phyloP scores from a whole-genome alignment of 192 early-diverging fungal genomes.

The Coemansia sp. region DNA sequence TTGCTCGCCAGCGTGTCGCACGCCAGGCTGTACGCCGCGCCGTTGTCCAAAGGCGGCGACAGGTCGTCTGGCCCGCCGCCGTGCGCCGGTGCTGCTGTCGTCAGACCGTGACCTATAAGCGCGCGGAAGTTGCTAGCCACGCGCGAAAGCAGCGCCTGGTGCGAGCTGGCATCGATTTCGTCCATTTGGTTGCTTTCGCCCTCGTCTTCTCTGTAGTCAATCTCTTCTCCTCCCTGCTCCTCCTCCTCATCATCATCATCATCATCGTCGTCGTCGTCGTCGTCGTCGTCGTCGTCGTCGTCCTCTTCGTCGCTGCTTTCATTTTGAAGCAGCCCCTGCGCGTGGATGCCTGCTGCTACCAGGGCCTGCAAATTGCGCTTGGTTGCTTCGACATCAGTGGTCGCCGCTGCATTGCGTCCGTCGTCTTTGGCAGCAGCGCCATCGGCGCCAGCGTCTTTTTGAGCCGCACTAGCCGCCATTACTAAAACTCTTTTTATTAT shows the following conservation, averaged over 20 bases:
- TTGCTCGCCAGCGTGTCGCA: constrained; percentile 55
- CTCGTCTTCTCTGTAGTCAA: background rate
- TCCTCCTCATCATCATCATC: constrained; percentile 13
- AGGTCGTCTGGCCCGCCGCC: constrained; percentile 14
- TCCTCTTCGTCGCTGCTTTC: constrained; percentile 16
- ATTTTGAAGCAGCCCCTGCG: constrained; percentile 33
- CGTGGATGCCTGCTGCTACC: constrained; percentile 46
- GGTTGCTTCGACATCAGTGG: constrained; percentile 41
- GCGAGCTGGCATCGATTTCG: background rate
- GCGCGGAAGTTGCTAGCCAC: constrained; percentile 49
- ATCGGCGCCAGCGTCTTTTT: background rate
- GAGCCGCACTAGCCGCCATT: constrained; percentile 10
- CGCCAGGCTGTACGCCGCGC: constrained; percentile 38
- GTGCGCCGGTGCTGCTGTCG: constrained; percentile 9
- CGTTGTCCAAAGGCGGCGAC: constrained; percentile 28
- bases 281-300: constrained; percentile 16
- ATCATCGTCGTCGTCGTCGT: constrained; percentile 2
- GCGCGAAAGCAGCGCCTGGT: constrained; percentile 42
- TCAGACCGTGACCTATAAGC: constrained; percentile 41
- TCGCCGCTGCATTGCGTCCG: constrained; percentile 1
- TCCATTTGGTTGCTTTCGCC: background rate
- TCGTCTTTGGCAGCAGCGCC: background rate
- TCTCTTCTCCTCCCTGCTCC: background rate
- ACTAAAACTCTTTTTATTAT: background rate
- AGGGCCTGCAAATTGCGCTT: constrained; percentile 51